Conservation (phyloP, 495 filamentous ascomycete species). For the Xylaria grammica region DNA sequence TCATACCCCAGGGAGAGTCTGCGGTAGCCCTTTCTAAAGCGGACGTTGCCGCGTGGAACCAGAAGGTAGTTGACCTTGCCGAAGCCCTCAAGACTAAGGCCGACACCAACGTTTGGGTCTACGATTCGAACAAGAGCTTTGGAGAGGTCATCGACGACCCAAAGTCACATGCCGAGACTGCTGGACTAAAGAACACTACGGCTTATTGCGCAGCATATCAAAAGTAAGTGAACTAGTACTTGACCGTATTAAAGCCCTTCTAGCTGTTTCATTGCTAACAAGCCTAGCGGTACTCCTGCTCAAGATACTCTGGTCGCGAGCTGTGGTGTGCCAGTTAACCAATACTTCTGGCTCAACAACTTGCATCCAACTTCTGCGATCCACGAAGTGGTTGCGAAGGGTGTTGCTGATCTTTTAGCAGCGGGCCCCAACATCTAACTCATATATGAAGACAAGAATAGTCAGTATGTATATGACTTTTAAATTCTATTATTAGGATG, state of each 20-base stretch:
- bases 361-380: conserved; percentile 66
- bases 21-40: conserved; percentile 37
- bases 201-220: conserved; percentile 58
- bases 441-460: neutral
- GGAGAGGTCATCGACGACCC: conserved; percentile 62
- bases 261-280: conserved; percentile 20
- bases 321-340: conserved; percentile 58
- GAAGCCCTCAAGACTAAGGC: conserved; percentile 44
- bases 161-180: conserved; percentile 46
- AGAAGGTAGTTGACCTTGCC: conserved; percentile 38
- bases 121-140: conserved; percentile 56
- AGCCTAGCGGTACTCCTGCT: conserved; percentile 57
- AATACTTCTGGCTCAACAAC: conserved; percentile 69
- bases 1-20: conserved; percentile 37
- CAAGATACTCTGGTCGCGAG: conserved; percentile 51
- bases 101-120: conserved; percentile 49
- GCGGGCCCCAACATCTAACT: conserved; percentile 40
- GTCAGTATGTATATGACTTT: neutral
- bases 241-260: neutral
- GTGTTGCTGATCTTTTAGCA: conserved; percentile 50
- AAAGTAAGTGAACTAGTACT: conserved; percentile 49
- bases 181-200: conserved; percentile 58
- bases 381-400: conserved; percentile 60
- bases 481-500: too few relatives aligned
- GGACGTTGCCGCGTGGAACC: conserved; percentile 48